Conservation (phyloP, 2,329 filamentous ascomycete species). For the Fusarium subglutinans region DNA sequence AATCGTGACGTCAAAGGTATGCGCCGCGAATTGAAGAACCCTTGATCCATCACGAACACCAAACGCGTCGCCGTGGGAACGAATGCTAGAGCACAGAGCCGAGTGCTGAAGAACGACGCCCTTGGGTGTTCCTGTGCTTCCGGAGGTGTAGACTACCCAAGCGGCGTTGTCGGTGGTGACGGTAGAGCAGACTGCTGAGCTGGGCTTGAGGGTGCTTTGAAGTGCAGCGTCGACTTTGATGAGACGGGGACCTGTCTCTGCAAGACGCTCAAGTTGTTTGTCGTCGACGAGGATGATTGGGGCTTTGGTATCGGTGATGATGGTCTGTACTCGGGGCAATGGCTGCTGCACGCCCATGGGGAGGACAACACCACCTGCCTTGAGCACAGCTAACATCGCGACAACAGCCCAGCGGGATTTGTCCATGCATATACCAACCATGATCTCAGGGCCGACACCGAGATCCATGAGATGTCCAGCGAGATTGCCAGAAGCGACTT, state of each 20-base stretch:
- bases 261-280: background rate
- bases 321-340: background rate
- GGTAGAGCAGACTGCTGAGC: background rate
- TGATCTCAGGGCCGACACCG: background rate
- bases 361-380: background rate
- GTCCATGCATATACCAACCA: background rate
- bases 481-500: background rate
- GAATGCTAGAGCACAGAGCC: background rate
- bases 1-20: background rate
- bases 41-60: background rate
- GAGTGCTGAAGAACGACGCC: background rate
- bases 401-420: background rate
- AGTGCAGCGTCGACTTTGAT: background rate
- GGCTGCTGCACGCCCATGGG: background rate
- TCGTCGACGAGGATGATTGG: background rate
- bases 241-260: background rate
- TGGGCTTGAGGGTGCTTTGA: background rate
- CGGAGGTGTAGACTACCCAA: background rate
- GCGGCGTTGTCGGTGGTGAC: background rate
- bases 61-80: background rate
- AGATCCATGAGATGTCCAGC: background rate
- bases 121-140: background rate
- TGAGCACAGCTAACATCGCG: background rate
- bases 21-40: background rate
- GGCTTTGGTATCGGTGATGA: background rate